Evolutionary conservation across 1,284 basidiomycete species (phyloP).

Genomic region (Anthracocystis walkeri): DNA sequence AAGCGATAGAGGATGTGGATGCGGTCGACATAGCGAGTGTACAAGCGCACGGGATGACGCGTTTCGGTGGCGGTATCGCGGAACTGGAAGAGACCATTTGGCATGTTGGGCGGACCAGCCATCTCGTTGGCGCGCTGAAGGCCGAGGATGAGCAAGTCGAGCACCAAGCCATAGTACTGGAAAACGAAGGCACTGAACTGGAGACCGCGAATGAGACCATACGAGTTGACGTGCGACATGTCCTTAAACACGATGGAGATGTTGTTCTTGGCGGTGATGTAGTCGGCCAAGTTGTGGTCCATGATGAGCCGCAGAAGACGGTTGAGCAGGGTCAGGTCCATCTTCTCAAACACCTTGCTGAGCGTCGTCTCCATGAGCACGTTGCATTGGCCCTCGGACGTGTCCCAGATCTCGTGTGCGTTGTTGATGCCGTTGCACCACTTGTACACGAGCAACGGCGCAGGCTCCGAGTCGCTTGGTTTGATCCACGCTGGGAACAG

Average conservation of each 20-base stretch:
- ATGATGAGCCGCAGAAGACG: slow-evolving; percentile 68
- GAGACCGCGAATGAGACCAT: slow-evolving; percentile 68
- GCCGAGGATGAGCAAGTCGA: slow-evolving; percentile 68
- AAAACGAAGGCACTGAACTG: slow-evolving; percentile 69
- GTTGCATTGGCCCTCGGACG: slow-evolving; percentile 66
- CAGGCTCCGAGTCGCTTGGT: slow-evolving; percentile 68
- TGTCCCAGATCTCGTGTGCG: slow-evolving; percentile 67
- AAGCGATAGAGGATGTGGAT: slow-evolving; percentile 87
- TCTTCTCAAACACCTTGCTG: slow-evolving; percentile 68
- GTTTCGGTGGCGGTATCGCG: slow-evolving; percentile 64
- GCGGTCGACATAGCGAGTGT: slow-evolving; percentile 68
- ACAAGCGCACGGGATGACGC: slow-evolving; percentile 67
- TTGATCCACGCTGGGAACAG: slow-evolving; percentile 70
- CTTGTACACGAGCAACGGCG: slow-evolving; percentile 69
- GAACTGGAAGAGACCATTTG: slow-evolving; percentile 69
- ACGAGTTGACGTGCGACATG: slow-evolving; percentile 69
- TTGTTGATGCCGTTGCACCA: slow-evolving; percentile 70
- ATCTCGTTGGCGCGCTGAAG: slow-evolving; percentile 68
- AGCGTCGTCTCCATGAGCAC: slow-evolving; percentile 69
- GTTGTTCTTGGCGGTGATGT: slow-evolving; percentile 70
- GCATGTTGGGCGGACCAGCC: slow-evolving; percentile 67
- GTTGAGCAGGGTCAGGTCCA: slow-evolving; percentile 69
- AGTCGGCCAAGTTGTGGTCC: slow-evolving; percentile 69
- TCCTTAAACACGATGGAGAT: slow-evolving; percentile 69
- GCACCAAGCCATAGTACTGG: slow-evolving; percentile 69